Base-by-base conservation (phyloP, 805 yeast genomes). In the Metschnikowia henanensis region DNA sequence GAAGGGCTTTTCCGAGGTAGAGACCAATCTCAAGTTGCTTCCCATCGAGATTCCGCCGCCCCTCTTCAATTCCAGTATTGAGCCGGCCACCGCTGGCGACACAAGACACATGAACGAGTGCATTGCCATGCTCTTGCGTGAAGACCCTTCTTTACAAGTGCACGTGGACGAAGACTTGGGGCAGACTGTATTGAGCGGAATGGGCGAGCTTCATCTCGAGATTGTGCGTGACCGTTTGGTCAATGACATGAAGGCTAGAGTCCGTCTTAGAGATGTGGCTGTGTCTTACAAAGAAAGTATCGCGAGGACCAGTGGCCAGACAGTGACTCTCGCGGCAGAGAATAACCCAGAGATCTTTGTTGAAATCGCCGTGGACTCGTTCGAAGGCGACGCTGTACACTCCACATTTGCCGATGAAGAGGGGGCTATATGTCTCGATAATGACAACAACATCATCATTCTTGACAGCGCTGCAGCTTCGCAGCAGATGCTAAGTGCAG, bases 181-280 rank as follows among this genome's bases (percentile, higher is more conserved):
- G 6, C 97, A 94, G 66, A 83, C 91, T 2, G 77, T 91, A 21
- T 65, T 94, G 23, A 83, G 96, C 16, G 99, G 99, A 25, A 92
- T 92, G 98, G 99, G 99, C 31, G 98, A 94, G 59, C 72, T 94
- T 37, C 99, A 94, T 66, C 72, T 94, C 38, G 98, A 94, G 53
- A 90, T 94, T 52, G 86, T 94, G 1, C 75, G 74, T 37, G 94
- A 88, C 55, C 73, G 97, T 43, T 73, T 90, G 32, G 66, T 87
- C n/a, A 78, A 77, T 33, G 96, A 89, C 45, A 73, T 90, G 75
- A 84, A 84, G 60, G 96, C 95, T 3, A 81, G 83, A 43, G 85
- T 87, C 1, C 83, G 82, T 25, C 74, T 89, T 30, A 90, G 97
- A 35, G 83, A 83, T 40, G 87, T 94, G 17, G 87, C 82, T 69